These are phyloP conservation scores for Microbotryomycetes sp. DNA, from an alignment of 1,284 basidiomycete genomes.

Conservation along the genomic window DNA sequence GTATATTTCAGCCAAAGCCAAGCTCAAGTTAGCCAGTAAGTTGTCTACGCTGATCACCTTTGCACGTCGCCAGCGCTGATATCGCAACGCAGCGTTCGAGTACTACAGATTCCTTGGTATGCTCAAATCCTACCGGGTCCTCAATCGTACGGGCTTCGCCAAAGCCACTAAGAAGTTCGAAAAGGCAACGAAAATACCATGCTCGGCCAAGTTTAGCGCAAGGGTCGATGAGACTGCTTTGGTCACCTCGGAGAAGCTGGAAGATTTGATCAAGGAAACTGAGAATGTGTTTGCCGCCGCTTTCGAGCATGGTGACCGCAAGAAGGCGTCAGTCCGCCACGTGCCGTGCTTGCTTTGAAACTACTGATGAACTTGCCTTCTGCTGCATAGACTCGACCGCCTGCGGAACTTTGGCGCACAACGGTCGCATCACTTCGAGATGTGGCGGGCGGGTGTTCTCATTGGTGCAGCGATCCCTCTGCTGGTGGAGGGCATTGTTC, in stretches of 20 bases:
- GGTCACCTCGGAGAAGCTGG: conserved; percentile 37
- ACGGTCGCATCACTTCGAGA: conserved; percentile 25
- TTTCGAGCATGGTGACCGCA: conserved; percentile 64
- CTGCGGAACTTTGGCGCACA: conserved; percentile 24
- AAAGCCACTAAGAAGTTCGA: conserved; percentile 76
- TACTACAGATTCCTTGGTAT: conserved; percentile 31
- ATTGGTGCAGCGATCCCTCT: conserved; percentile 76
- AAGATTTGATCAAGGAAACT: conserved; percentile 30
- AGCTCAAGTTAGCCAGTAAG: conserved; percentile 32
- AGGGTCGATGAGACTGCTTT: conserved; percentile 52
- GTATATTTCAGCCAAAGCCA: conserved; percentile 23
- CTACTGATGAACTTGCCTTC: no score
- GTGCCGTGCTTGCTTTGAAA: no score
- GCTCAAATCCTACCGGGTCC: conserved; percentile 30
- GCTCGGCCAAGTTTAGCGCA: conserved; percentile 4
- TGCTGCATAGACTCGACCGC: conserved; percentile 19
- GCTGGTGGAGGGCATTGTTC: conserved; percentile 59
- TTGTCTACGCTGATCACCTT: no score
- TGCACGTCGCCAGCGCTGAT: neutral
- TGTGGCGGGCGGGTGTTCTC: conserved; percentile 51
- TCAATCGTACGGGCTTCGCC: conserved; percentile 22
- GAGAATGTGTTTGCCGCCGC: conserved; percentile 30
- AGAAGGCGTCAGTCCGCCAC: conserved; percentile 65
- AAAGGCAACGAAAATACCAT: conserved; percentile 52
- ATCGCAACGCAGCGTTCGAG: conserved; percentile 22